Evolutionary conservation across 257 asterid species (phyloP), one percentile per base, ranked within the genome.

Genomic region (Solanum sejunctum): DNA sequence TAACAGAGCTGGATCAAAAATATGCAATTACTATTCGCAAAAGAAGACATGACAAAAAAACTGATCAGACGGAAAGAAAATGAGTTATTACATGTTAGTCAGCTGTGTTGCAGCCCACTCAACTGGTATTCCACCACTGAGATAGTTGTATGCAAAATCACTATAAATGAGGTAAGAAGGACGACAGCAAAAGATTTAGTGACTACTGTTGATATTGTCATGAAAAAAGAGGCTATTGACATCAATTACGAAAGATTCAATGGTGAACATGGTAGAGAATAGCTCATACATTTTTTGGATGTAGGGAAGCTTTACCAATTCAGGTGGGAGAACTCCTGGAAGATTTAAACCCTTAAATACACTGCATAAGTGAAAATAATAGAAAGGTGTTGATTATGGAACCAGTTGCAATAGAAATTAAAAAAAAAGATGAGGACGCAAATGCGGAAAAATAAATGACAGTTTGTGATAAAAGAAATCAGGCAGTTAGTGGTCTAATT

Each of bases 71-170:
- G 20, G 82, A 77, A 77, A 52, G 82, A 77, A 41, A 17, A 17
- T 15, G 63, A 17, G 43, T 54, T 16, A 16, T 77, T 96, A 96
- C 99, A 94, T 91, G 79, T 12, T 90, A 60, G 41, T 88, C 87
- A 96, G 88, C 87, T 86, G 89, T 21, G 85, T 87, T 3, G 93
- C 91, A 83, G 93, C 93, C 99, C 99, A 96, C 88, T 93, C 95
- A 75, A 84, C 57, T 58, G 99, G 99, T 89, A 96, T 93, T 60
- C 95, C 88, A 55, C 98, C 98, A 8, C 83, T 88, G 85, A 96
- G 92, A 84, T 92, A 93, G 88, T 96, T 96, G 90, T 91, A 96
- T 55, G 98, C 98, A 86, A 96, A 87, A 89, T 96, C 99, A 85
- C 99, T 96, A 92, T 39, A 83, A 79, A 84, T 20, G 23, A 84